These are phyloP conservation scores for Begonia peltatifolia DNA, from an alignment of 306 rosid genomes.

Conservation along the genomic window DNA sequence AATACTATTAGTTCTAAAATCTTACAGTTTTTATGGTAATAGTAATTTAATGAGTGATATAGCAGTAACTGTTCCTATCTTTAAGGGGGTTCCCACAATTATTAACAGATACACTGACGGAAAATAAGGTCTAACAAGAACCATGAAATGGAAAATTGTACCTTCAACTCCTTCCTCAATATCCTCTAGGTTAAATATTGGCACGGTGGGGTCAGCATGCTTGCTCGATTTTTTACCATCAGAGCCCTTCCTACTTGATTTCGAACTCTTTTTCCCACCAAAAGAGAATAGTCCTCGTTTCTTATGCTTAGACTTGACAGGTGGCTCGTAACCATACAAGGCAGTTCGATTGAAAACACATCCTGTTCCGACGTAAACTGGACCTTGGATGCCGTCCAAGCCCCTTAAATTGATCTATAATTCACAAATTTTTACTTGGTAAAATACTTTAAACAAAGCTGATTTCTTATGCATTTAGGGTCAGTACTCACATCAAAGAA, in stretches of 20 bases:
- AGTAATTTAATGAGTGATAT: too few relatives aligned
- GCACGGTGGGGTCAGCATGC: slow-evolving; percentile 73
- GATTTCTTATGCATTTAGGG: background rate
- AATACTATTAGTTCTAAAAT: too few relatives aligned
- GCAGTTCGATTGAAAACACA: slow-evolving; percentile 96
- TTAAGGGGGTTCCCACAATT: background rate
- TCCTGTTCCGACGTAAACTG: slow-evolving; percentile 98
- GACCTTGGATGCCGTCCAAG: slow-evolving; percentile 97
- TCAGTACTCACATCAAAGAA: slow-evolving; percentile 78
- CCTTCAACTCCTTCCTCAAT: slow-evolving; percentile 98
- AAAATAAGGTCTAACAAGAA: background rate
- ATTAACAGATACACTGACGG: background rate
- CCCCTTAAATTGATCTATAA: slow-evolving; percentile 89
- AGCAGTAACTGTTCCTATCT: too few relatives aligned
- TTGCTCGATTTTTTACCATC: slow-evolving; percentile 68
- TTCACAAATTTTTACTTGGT: background rate
- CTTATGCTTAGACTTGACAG: slow-evolving; percentile 75
- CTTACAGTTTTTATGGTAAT: too few relatives aligned
- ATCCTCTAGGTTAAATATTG: slow-evolving; percentile 80
- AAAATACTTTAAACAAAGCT: background rate
- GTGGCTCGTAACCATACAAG: slow-evolving; percentile 90
- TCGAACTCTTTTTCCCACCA: slow-evolving; percentile 69
- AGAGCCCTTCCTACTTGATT: slow-evolving; percentile 63
- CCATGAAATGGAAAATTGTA: slow-evolving; percentile 13
- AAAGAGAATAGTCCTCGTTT: slow-evolving; percentile 57